Evolutionary conservation across 2,329 filamentous ascomycete genomes (phyloP).

Genomic region (Diaporthe eres): DNA sequence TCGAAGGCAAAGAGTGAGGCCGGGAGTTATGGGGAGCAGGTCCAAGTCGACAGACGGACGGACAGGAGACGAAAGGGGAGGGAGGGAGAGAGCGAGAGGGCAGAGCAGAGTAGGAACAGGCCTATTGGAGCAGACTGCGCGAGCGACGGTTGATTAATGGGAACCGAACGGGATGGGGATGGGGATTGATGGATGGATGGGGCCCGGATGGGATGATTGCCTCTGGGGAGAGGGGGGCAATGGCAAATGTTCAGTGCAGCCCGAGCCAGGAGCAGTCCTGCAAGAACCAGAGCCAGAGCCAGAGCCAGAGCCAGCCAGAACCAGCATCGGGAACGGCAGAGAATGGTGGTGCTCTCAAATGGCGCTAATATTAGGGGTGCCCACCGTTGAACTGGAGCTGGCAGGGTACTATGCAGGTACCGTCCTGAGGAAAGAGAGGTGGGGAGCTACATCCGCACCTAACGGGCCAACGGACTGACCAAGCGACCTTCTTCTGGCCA

Average conservation of each 20-base stretch:
- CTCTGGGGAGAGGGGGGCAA: constrained; percentile 24
- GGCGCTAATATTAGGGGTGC: constrained; percentile 31
- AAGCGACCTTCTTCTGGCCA: not conserved
- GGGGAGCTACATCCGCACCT: constrained; percentile 17
- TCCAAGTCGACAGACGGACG: constrained; percentile 25
- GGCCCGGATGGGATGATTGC: constrained; percentile 25
- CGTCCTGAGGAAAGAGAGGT: not conserved
- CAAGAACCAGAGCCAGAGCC: not conserved
- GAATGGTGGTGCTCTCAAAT: constrained; percentile 21
- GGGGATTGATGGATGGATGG: constrained; percentile 7
- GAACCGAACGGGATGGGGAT: constrained; percentile 24
- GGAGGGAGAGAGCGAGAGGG: constrained; percentile 45
- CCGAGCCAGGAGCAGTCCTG: not conserved
- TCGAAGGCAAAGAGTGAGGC: constrained; percentile 36
- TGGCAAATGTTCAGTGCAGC: constrained; percentile 13
- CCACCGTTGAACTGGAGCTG: constrained; percentile 30
- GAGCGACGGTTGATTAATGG: constrained; percentile 22
- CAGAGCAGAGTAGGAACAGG: constrained; percentile 43
- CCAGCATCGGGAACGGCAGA: constrained; percentile 14
- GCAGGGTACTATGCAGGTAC: constrained; percentile 33
- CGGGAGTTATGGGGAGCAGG: constrained; percentile 30
- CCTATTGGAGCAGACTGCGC: constrained; percentile 36
- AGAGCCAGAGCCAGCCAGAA: not conserved
- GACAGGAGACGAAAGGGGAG: constrained; percentile 32
- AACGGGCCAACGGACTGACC: constrained; percentile 9